Percentiles rank a stretch among this genome's conserved stretches.
These are phyloP conservation scores for Tylopilus sp. DNA, from an alignment of 1,284 basidiomycete species.

Conservation along the genomic window DNA sequence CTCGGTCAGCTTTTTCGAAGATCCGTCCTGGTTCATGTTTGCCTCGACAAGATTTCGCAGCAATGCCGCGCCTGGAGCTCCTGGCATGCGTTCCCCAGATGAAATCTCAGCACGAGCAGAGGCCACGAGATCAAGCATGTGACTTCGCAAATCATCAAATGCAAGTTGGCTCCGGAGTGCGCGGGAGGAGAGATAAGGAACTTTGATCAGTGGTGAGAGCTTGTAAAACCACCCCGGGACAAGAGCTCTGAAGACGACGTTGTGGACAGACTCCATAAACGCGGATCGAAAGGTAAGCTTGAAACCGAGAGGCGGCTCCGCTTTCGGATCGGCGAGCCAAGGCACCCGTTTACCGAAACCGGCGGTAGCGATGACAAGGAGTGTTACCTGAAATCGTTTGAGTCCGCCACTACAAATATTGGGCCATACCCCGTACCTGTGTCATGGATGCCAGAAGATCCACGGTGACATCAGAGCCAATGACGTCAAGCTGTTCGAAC, in stretches of 20 bases:
- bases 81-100: conserved; percentile 17
- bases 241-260: conserved; percentile 33
- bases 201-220: conserved; percentile 28
- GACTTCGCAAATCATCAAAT: conserved; percentile 35
- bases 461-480: conserved; percentile 20
- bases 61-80: conserved; percentile 36
- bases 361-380: conserved; percentile 41
- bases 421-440: conserved; percentile 19
- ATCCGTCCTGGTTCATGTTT: conserved; percentile 38
- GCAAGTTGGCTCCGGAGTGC: conserved; percentile 26
- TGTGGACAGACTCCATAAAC: conserved; percentile 28
- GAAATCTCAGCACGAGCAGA: conserved; percentile 34
- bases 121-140: conserved; percentile 41
- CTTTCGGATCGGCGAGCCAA: conserved; percentile 30
- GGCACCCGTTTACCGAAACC: conserved; percentile 40
- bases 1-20: conserved; percentile 36
- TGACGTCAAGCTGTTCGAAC: conserved; percentile 38
- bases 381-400: conserved; percentile 30
- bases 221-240: conserved; percentile 34
- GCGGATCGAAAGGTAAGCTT: conserved; percentile 36
- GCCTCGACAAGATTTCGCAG: conserved; percentile 45
- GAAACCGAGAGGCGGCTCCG: conserved; percentile 31
- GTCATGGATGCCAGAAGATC: conserved; percentile 33
- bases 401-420: neutral
- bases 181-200: conserved; percentile 37